Evolutionary conservation across 768 basidiomycete species (phyloP), one percentile per base, ranked within the genome.

Genomic region (Hygrocybe coccinea): DNA sequence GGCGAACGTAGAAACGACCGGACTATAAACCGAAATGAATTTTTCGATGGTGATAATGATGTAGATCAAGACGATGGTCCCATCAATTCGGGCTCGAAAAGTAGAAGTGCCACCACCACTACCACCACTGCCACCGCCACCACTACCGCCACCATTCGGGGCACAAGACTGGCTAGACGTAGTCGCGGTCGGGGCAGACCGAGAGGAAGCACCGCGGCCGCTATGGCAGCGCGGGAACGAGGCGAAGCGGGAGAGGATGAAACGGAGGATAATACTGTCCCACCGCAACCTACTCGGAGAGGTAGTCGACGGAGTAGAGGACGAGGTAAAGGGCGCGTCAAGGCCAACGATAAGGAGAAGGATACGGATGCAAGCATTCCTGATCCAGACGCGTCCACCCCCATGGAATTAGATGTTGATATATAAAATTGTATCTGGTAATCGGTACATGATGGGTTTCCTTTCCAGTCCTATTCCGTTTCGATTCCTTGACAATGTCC

Each of bases 21-120:
- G 15, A 78, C 76, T 49, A 74, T 64, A 29, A 76, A 79, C 2
- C 71, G 79, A 59, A 89, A 86, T 60, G 89, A 91, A 60, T 89
- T 77, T 59, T 93, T 78, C 64, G 88, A 89, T 44, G 84, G 81
- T 5, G 86, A 88, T 22, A 75, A 81, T 44, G 88, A 91, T 62
- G 76, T 81, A 17, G 89, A 90, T 56, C 73, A 69, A 46, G 75
- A 80, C 47, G 69, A 71, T 25, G 66, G 70, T 19, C 55, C 59
- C n/a, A 38, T 53, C 9, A 49, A 38, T 0, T 19, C 44, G n/a
- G 50, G 29, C n/a, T 35, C 47, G 1, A 36, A 49, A 44, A 52
- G 29, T 24, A 17, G 45, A 21, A 19, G 29, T 22, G 24, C 59
- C 24, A 37, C 52, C n/a, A 17, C 19, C 59, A 10, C 65, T 60